Evolutionary conservation across 805 yeast species (phyloP).

Genomic region (Wickerhamiella nectarea): DNA sequence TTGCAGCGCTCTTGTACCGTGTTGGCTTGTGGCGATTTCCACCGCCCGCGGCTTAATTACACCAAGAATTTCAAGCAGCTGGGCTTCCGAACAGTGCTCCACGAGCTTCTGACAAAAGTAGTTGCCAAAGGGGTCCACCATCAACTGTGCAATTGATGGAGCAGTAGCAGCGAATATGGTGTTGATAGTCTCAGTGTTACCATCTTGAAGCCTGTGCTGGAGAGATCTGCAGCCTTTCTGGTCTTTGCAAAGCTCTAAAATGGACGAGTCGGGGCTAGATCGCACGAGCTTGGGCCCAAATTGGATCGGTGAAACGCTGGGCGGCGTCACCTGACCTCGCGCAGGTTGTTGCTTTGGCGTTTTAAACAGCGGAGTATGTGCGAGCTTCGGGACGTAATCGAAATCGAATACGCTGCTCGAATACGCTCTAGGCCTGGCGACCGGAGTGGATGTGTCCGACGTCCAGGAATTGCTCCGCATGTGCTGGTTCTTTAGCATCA

Average conservation of each 20-base stretch:
- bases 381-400: slow-evolving; percentile 1
- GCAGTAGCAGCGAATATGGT: slow-evolving; percentile 71
- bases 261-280: slow-evolving; percentile 24
- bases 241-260: slow-evolving; percentile 75
- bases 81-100: slow-evolving; percentile 57
- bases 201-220: slow-evolving; percentile 67
- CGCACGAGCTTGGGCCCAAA: not conserved
- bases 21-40: slow-evolving; percentile 77
- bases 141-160: slow-evolving; percentile 65
- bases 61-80: slow-evolving; percentile 53
- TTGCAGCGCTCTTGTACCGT: slow-evolving; percentile 92
- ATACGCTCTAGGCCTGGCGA: slow-evolving; percentile 6
- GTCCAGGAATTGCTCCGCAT: slow-evolving; percentile 5
- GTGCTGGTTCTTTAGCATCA: slow-evolving; percentile 5
- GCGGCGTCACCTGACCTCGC: not conserved
- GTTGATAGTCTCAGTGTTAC: slow-evolving; percentile 22
- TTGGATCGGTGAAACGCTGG: not conserved
- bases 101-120: slow-evolving; percentile 82
- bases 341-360: not conserved
- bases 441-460: not conserved
- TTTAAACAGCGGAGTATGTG: not conserved
- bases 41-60: slow-evolving; percentile 64
- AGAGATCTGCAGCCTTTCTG: slow-evolving; percentile 93
- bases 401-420: slow-evolving; percentile 7
- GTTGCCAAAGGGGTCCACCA: slow-evolving; percentile 95